These are phyloP conservation scores for Saprolegnia diclina DNA, from an alignment of 352 stramenopile genomes.

Conservation along the genomic window DNA sequence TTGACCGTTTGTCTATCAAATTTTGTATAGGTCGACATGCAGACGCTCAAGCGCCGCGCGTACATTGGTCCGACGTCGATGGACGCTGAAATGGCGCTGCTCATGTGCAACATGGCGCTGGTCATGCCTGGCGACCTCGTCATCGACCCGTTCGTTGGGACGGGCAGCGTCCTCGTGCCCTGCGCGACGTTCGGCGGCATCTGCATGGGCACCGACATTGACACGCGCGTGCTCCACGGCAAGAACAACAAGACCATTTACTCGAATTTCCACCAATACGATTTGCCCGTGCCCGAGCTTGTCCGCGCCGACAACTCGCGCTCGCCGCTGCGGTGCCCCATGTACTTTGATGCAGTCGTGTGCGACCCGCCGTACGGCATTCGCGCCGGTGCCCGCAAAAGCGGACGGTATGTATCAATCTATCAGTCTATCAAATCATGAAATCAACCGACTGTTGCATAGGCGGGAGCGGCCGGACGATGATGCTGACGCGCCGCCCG, in stretches of 20 bases:
- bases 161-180: conserved; percentile 94
- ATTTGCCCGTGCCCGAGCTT: conserved; percentile 90
- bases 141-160: conserved; percentile 97
- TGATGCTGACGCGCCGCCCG: neutral
- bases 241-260: conserved; percentile 33
- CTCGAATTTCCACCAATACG: conserved; percentile 92
- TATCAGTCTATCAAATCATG: neutral
- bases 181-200: conserved; percentile 89
- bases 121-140: conserved; percentile 69
- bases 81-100: conserved; percentile 94
- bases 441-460: no score
- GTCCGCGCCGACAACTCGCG: conserved; percentile 89
- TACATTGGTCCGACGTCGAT: conserved; percentile 98
- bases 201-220: conserved; percentile 96
- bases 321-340: conserved; percentile 47
- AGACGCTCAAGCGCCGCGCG: conserved; percentile 89
- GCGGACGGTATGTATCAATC: conserved; percentile 42
- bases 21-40: conserved; percentile 57
- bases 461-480: neutral
- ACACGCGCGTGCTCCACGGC: conserved; percentile 91
- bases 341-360: conserved; percentile 86
- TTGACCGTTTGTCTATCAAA: conserved; percentile 27
- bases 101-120: conserved; percentile 91
- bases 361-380: conserved; percentile 93
- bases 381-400: conserved; percentile 90